Percentiles rank a stretch among this genome's conserved stretches.
Evolutionary conservation across 2,329 filamentous ascomycete genomes (phyloP).

Genomic region (Fusarium sp.): DNA sequence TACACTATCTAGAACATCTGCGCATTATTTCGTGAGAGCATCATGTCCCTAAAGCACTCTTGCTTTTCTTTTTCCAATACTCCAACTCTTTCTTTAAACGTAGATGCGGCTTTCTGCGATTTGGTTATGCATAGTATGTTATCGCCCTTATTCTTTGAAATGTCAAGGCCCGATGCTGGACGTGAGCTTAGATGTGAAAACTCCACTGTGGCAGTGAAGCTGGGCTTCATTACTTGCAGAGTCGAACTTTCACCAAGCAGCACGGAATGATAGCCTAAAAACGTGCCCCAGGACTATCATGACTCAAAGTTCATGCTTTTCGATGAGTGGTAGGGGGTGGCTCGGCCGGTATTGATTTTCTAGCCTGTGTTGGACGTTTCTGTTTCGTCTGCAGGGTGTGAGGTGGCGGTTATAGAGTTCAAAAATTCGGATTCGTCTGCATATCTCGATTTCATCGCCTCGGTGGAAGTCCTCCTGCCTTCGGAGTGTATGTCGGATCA

Average conservation of each 20-base stretch:
- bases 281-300: not conserved
- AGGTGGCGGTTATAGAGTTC: not conserved
- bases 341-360: not conserved
- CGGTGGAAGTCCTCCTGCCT: not conserved
- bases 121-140: not conserved
- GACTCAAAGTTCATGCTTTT: not conserved
- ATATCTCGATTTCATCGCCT: too few relatives aligned
- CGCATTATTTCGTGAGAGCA: conserved; percentile 19
- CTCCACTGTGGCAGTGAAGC: not conserved
- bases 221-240: not conserved
- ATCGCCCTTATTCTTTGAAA: accelerated
- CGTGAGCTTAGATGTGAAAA: not conserved
- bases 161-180: not conserved
- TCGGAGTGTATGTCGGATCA: not conserved
- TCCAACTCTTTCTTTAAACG: not conserved
- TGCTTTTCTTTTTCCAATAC: not conserved
- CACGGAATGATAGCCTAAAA: not conserved
- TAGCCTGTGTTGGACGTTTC: not conserved
- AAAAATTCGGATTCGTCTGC: not conserved
- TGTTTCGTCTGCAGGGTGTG: not conserved
- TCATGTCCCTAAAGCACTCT: not conserved
- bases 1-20: not conserved
- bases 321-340: too few relatives aligned
- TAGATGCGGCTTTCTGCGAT: not conserved
- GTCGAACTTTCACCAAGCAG: not conserved